Conservation (phyloP, 805 yeast genomes). For the Cyberlindnera mississippiensis region DNA sequence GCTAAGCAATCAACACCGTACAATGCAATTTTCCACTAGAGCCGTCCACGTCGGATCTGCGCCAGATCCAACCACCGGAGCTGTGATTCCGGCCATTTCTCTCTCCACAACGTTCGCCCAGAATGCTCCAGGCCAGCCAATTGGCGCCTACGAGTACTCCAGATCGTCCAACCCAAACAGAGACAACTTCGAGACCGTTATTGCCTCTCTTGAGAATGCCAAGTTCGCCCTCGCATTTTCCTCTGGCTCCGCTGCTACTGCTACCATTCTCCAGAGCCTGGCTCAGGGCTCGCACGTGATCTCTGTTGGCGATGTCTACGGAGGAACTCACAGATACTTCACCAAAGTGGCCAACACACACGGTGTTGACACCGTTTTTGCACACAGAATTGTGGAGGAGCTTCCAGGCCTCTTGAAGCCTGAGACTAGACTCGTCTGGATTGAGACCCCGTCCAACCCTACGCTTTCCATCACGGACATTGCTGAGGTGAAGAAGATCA, state of each 20-base stretch:
- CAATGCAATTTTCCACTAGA: conserved; percentile 56
- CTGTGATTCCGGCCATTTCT: conserved; percentile 82
- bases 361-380: conserved; percentile 67
- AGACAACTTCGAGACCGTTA: conserved; percentile 70
- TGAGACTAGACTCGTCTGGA: conserved; percentile 77
- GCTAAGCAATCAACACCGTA: conserved; percentile 26
- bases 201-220: conserved; percentile 76
- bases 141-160: conserved; percentile 79
- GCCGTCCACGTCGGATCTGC: conserved; percentile 84
- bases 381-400: conserved; percentile 59
- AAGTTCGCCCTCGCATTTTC: conserved; percentile 72
- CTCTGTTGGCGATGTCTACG: conserved; percentile 83
- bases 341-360: conserved; percentile 80
- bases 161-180: conserved; percentile 87
- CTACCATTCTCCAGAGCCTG: conserved; percentile 68
- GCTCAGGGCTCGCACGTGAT: conserved; percentile 70
- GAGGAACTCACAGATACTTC: conserved; percentile 89
- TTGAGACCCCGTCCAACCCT: conserved; percentile 88
- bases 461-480: conserved; percentile 79
- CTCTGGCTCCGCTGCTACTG: conserved; percentile 86
- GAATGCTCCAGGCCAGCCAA: conserved; percentile 67
- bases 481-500: conserved; percentile 50
- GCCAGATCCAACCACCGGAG: conserved; percentile 72
- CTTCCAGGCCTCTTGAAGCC: conserved; percentile 50
- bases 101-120: conserved; percentile 85